Percentiles rank a stretch among this genome's conserved stretches.
These are phyloP conservation scores for Sphagnum fallax DNA, from an alignment of 228 moss, liverwort and hornwort species.

Conservation along the genomic window DNA sequence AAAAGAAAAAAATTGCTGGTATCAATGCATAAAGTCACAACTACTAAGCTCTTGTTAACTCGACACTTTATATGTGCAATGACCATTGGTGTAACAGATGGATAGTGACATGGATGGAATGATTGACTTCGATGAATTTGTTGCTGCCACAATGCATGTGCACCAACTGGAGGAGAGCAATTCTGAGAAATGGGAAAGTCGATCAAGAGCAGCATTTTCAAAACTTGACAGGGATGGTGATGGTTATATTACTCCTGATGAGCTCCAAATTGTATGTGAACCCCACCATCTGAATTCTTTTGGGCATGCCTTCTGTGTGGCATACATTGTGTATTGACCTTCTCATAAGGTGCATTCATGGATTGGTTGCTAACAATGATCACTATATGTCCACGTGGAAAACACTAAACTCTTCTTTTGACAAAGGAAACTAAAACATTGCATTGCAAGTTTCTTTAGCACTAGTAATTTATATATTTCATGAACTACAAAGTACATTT, in stretches of 20 bases:
- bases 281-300: too few relatives aligned
- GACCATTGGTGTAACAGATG: slow-evolving; percentile 17
- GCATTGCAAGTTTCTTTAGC: not conserved
- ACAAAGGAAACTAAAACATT: not conserved
- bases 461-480: not conserved
- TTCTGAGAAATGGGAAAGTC: slow-evolving; percentile 39
- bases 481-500: too few relatives aligned
- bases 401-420: not conserved
- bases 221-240: slow-evolving; percentile 48
- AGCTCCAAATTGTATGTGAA: slow-evolving; percentile 20
- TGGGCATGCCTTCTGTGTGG: too few relatives aligned
- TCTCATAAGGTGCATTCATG: too few relatives aligned
- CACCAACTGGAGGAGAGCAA: slow-evolving; percentile 46
- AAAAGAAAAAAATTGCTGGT: too few relatives aligned
- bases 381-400: not conserved
- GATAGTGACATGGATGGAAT: slow-evolving; percentile 48
- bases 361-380: not conserved
- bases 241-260: slow-evolving; percentile 48
- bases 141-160: slow-evolving; percentile 50
- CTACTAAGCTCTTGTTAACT: too few relatives aligned
- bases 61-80: not conserved
- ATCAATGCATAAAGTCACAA: too few relatives aligned
- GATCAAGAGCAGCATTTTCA: slow-evolving; percentile 46
- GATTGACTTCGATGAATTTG: slow-evolving; percentile 49
- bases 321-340: too few relatives aligned